phyloP scores from a whole-genome alignment of 1,139 yeast genomes.

The Suhomyces maxii region DNA sequence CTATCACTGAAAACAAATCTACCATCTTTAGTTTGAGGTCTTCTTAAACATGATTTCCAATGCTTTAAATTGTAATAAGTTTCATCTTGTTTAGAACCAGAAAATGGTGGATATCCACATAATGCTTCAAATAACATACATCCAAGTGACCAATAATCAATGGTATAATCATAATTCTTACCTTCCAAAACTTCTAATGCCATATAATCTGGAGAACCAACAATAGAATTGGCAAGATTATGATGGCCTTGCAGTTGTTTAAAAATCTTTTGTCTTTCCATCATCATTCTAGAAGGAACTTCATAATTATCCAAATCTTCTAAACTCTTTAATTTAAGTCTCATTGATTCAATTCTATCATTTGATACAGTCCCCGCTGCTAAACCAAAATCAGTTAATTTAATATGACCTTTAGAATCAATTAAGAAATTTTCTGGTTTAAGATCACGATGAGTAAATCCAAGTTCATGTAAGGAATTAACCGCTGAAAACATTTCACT shows the following conservation, averaged over 20 bases:
- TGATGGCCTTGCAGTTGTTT: conserved; percentile 63
- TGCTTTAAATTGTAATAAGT: conserved; percentile 91
- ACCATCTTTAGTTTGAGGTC: conserved; percentile 93
- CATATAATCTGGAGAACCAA: conserved; percentile 99
- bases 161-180: conserved; percentile 88
- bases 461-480: conserved; percentile 89
- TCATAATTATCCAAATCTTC: conserved; percentile 67
- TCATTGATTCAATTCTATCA: conserved; percentile 92
- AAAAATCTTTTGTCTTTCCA: conserved; percentile 84
- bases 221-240: conserved; percentile 90
- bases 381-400: conserved; percentile 94
- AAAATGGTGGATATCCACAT: conserved; percentile 95
- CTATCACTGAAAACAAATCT: conserved; percentile 91
- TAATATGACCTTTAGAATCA: conserved; percentile 93
- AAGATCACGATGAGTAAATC: conserved; percentile 94
- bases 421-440: conserved; percentile 97
- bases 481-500: conserved; percentile 97
- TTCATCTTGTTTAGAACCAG: conserved; percentile 91
- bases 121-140: conserved; percentile 91
- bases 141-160: conserved; percentile 98
- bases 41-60: conserved; percentile 83
- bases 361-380: conserved; percentile 96
- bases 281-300: conserved; percentile 73
- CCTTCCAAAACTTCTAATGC: conserved; percentile 97
- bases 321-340: conserved; percentile 77